Evolutionary conservation across 2,329 filamentous ascomycete species (phyloP).

Genomic region (Fusarium vanettenii): DNA sequence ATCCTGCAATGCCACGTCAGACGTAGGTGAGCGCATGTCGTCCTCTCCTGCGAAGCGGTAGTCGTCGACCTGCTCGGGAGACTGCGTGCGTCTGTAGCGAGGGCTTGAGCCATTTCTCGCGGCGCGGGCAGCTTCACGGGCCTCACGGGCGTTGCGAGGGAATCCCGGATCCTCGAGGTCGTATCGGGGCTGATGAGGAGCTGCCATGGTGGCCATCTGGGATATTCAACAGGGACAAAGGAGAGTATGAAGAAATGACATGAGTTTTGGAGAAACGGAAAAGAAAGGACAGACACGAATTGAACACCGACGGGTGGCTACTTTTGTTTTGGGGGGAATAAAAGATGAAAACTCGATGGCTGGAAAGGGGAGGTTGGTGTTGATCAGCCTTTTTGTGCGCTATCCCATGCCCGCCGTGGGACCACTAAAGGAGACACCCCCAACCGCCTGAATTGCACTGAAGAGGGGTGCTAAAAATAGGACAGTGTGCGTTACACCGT

Average conservation of each 20-base stretch:
- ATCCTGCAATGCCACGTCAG: slow-evolving; percentile 44
- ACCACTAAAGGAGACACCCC: neutral
- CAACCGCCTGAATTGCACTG: slow-evolving; percentile 3
- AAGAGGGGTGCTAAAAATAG: slow-evolving; percentile 1
- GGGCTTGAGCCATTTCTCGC: slow-evolving; percentile 39
- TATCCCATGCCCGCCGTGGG: neutral
- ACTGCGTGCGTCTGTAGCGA: slow-evolving; percentile 41
- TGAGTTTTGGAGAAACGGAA: neutral
- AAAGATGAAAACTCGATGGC: slow-evolving; percentile 25
- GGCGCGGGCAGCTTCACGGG: slow-evolving; percentile 39
- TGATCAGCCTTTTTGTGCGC: slow-evolving; percentile 2
- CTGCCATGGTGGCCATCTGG: slow-evolving; percentile 32
- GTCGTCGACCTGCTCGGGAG: slow-evolving; percentile 40
- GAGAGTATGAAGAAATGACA: neutral
- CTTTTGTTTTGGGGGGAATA: slow-evolving; percentile 25
- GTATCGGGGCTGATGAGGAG: slow-evolving; percentile 33
- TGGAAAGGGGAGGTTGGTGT: slow-evolving; percentile 37
- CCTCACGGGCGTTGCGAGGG: slow-evolving; percentile 41
- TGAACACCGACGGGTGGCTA: neutral
- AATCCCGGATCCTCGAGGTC: slow-evolving; percentile 31
- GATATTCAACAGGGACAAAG: neutral
- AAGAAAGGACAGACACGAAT: slow-evolving; percentile 5
- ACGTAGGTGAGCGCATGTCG: slow-evolving; percentile 41
- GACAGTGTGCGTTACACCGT: slow-evolving; percentile 12
- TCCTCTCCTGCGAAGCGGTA: slow-evolving; percentile 38